Evolutionary conservation across 2,329 filamentous ascomycete genomes (phyloP), one percentile per base, ranked within the genome.

Genomic region (Chaetomium olivaceum): DNA sequence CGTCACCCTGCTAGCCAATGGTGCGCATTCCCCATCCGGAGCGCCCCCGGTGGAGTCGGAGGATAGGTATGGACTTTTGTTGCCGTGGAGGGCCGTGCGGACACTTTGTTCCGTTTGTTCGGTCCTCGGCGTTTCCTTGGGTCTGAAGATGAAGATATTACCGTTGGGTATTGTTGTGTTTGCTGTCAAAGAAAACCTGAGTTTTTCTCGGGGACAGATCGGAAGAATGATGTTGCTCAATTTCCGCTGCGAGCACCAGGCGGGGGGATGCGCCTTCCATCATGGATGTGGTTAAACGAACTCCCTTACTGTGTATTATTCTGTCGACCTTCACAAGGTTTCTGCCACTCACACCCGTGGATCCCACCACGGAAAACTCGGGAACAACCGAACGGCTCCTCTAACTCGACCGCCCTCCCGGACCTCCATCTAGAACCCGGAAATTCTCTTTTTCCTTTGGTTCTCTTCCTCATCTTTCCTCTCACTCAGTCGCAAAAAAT

Each of bases 1-100:
- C n/a, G 43, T 52, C 25, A 16, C 29, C 11, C 6, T n/a, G 39
- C 11, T 14, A 59, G 63, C 59, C 63, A 65, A 62, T 65, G 33
- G 54, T 39, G 29, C 29, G 21, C 9, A 6, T 27, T 7, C 43
- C 54, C 16, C 0, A 9, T 14, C 48, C 36, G 33, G 31, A 19
- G 23, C 1, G n/a, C 19, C 14, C 46, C 46, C 39, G 39, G 29
- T 60, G 43, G 43, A 51, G 25, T 48, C 29, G 51, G 57, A 31
- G 29, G 36, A 3, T 21, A 23, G n/a, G n/a, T n/a, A n/a, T n/a
- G n/a, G n/a, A n/a, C n/a, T n/a, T 33, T 5, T 56, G 23, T 46
- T 54, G 12, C n/a, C 43, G 14, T 11, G 23, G 21, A 21, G 21
- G 43, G 12, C n/a, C 43, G 14, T 11, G 23, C 48, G 31, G 21